A percentile compares a stretch with the other conserved stretches of the same genome.
Evolutionary conservation across 2,329 filamentous ascomycete genomes (phyloP).

Genomic region (Leptographium galeiforme): DNA sequence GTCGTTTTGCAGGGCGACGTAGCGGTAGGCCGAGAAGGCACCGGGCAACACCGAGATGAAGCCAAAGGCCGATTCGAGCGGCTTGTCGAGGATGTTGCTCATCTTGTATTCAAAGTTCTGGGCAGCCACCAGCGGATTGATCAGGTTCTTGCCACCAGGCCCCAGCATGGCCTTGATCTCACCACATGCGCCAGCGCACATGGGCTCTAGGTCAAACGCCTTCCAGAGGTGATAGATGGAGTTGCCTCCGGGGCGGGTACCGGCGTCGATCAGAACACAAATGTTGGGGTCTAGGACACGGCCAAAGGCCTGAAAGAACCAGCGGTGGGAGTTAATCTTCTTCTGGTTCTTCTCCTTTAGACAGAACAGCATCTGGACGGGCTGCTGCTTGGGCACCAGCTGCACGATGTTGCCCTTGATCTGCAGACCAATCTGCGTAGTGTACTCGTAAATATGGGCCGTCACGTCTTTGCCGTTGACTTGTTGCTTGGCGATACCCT

Average conservation of each 20-base stretch:
- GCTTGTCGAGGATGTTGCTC: conserved; percentile 98
- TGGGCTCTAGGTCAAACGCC: conserved; percentile 92
- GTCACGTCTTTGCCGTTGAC: conserved; percentile 95
- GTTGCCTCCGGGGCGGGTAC: conserved; percentile 83
- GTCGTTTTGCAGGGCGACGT: conserved; percentile 88
- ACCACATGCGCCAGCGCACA: conserved; percentile 93
- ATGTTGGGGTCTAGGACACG: conserved; percentile 88
- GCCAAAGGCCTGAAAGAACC: conserved; percentile 98
- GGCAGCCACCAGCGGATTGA: conserved; percentile 88
- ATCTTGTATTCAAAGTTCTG: conserved; percentile 99
- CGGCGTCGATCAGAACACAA: conserved; percentile 89
- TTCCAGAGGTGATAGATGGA: conserved; percentile 99
- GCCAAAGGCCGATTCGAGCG: conserved; percentile 89
- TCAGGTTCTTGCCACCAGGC: conserved; percentile 66
- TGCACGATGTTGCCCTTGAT: conserved; percentile 84
- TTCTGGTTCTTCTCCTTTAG: conserved; percentile 99
- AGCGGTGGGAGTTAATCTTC: conserved; percentile 98
- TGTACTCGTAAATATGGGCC: conserved; percentile 95
- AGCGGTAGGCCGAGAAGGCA: conserved; percentile 97
- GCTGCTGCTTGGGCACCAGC: conserved; percentile 72
- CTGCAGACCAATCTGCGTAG: conserved; percentile 71
- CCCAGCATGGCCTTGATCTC: conserved; percentile 98
- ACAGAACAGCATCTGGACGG: conserved; percentile 94
- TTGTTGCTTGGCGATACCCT: conserved; percentile 95
- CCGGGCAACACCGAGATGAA: conserved; percentile 95